Evolutionary conservation across 495 filamentous ascomycete species (phyloP).

Genomic region (Entonaema liquescens): DNA sequence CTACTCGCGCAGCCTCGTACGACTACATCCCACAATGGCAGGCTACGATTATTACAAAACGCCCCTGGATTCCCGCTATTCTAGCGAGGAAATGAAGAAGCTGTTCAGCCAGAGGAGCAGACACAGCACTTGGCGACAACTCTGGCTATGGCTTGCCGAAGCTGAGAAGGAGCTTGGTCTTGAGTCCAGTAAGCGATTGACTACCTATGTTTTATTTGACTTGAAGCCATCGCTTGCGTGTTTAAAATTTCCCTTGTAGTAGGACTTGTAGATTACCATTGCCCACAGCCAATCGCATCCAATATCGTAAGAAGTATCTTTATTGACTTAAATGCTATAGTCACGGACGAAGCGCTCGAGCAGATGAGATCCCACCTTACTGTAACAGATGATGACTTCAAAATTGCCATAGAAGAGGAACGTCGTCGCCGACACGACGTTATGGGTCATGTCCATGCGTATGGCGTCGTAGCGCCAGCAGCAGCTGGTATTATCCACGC

Average conservation of each 20-base stretch:
- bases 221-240: neutral
- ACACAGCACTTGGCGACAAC: constrained; percentile 77
- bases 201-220: neutral
- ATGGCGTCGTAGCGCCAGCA: constrained; percentile 72
- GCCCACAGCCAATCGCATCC: neutral
- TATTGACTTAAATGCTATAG: constrained; percentile 46
- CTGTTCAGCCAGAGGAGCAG: constrained; percentile 77
- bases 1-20: neutral
- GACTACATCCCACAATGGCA: constrained; percentile 9
- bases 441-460: constrained; percentile 77
- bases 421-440: constrained; percentile 74
- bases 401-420: constrained; percentile 80
- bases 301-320: neutral
- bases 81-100: constrained; percentile 65
- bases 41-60: constrained; percentile 61
- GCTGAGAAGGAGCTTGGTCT: constrained; percentile 75
- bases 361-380: constrained; percentile 77
- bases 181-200: constrained; percentile 37
- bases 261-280: neutral
- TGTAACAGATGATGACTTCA: constrained; percentile 83
- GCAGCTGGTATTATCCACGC: constrained; percentile 71
- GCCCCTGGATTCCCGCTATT: constrained; percentile 76
- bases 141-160: constrained; percentile 89
- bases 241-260: neutral
- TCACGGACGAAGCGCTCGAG: constrained; percentile 73